Conservation (phyloP, 441 rosid species). For the Isatis lusitanica region DNA sequence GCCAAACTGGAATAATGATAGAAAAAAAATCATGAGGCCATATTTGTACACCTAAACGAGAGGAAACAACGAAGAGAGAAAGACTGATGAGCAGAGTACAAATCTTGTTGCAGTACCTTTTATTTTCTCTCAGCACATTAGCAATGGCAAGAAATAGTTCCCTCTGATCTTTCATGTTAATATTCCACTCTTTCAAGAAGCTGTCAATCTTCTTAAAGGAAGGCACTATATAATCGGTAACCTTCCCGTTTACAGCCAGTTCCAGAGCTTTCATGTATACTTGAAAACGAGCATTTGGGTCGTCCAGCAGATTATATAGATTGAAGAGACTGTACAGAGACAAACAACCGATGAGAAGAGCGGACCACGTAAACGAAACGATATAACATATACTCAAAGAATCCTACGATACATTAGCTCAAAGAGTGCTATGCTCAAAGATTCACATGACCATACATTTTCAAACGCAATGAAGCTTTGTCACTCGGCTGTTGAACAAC, state of each 20-base stretch:
- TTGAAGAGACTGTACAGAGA: constrained; percentile 77
- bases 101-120: constrained; percentile 51
- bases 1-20: constrained; percentile 53
- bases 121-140: constrained; percentile 70
- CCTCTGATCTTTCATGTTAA: constrained; percentile 75
- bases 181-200: constrained; percentile 95
- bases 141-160: constrained; percentile 75
- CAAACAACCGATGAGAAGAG: constrained; percentile 26
- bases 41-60: background rate
- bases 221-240: constrained; percentile 63
- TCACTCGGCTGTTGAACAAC: constrained; percentile 80
- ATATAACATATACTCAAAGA: background rate
- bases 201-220: constrained; percentile 78
- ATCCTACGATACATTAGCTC: background rate
- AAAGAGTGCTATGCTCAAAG: background rate
- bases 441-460: constrained; percentile 55
- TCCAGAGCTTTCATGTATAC: constrained; percentile 82
- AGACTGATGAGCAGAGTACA: background rate
- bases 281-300: constrained; percentile 63
- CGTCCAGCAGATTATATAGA: constrained; percentile 81
- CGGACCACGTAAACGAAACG: background rate
- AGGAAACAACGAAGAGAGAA: background rate
- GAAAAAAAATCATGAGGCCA: constrained; percentile 6
- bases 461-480: constrained; percentile 84
- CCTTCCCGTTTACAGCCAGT: constrained; percentile 81